Base-by-base conservation (phyloP, 2,329 filamentous ascomycete genomes). In the Hypoxylon sp. region DNA sequence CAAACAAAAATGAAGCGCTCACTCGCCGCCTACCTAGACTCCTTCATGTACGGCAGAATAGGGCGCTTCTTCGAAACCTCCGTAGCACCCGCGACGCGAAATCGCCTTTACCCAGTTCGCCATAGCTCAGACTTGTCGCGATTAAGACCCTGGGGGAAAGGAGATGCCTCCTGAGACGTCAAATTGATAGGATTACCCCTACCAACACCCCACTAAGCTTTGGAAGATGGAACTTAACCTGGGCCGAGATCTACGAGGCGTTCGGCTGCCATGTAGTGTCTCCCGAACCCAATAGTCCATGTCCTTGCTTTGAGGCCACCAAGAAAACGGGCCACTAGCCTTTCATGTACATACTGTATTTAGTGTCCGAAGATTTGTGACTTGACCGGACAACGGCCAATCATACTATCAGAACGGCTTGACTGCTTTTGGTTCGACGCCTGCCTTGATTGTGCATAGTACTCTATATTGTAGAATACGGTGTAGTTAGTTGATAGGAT, bases 181-280 rank as follows among this genome's bases (percentile, higher is more conserved):
- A 27, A 43, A 19, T 70, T 68, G 59, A 68, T 70, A 70, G 58
- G 37, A 59, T 65, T 65, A 70, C 67, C 65, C 67, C 67, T 55
- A 59, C 61, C 39, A 59, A 57, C 16, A 65, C 52, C 61, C 65
- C 61, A 63, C 58, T 37, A 46, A 53, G 21, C 45, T 54, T 52
- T 56, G 52, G 52, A 54, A 61, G 61, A 60, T 61, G 55, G 62
- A 55, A 46, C 59, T 64, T 46, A 62, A 65, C 63, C 61, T 69
- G 61, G 64, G 65, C 67, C 65, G 56, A 68, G 67, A 70, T 70
- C 67, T 70, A 65, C 64, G 48, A 65, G 61, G 67, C 64, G 67
- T 64, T 68, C 59, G 61, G 65, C 61, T 70, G 55, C 50, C 55
- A 61, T 68, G 64, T 65, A 68, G 56, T 57, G 61, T 61, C 52